A percentile compares a stretch with the other conserved stretches of the same genome.
phyloP scores from a whole-genome alignment of 192 early-diverging fungal species.

The Mycoemilia scoparia region DNA sequence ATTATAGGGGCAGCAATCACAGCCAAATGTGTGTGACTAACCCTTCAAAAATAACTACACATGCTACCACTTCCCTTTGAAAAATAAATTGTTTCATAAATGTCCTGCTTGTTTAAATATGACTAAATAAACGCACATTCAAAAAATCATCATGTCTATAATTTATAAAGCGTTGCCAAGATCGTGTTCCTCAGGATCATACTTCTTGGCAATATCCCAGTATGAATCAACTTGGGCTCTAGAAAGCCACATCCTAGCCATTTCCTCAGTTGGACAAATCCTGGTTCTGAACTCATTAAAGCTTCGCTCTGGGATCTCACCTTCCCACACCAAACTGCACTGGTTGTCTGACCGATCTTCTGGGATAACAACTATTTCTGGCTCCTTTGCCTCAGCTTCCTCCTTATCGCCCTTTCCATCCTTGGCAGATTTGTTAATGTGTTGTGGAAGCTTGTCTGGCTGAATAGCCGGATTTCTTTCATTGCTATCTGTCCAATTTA shows the following conservation, averaged over 20 bases:
- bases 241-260: slow-evolving; percentile 52
- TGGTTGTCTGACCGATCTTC: slow-evolving; percentile 39
- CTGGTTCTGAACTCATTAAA: slow-evolving; percentile 65
- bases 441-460: too few species aligned
- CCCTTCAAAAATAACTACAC: too few species aligned
- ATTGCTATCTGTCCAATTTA: slow-evolving; percentile 65
- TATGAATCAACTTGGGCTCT: slow-evolving; percentile 57
- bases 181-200: slow-evolving; percentile 11
- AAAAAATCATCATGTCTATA: too few species aligned
- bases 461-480: slow-evolving; percentile 35
- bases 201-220: slow-evolving; percentile 65
- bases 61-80: too few species aligned
- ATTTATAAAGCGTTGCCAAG: too few species aligned
- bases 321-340: slow-evolving; percentile 91
- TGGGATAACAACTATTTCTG: slow-evolving; percentile 2
- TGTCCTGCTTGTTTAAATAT: too few species aligned
- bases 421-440: slow-evolving; percentile 22
- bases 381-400: slow-evolving; percentile 14
- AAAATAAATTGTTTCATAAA: too few species aligned
- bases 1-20: too few species aligned
- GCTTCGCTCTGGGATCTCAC: slow-evolving; percentile 51
- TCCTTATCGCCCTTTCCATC: slow-evolving; percentile 18
- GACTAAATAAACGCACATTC: too few species aligned
- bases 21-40: too few species aligned
- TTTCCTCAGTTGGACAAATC: slow-evolving; percentile 50